Evolutionary conservation across 768 basidiomycete genomes (phyloP), one percentile per base, ranked within the genome.

Genomic region (Lentinula sp.): DNA sequence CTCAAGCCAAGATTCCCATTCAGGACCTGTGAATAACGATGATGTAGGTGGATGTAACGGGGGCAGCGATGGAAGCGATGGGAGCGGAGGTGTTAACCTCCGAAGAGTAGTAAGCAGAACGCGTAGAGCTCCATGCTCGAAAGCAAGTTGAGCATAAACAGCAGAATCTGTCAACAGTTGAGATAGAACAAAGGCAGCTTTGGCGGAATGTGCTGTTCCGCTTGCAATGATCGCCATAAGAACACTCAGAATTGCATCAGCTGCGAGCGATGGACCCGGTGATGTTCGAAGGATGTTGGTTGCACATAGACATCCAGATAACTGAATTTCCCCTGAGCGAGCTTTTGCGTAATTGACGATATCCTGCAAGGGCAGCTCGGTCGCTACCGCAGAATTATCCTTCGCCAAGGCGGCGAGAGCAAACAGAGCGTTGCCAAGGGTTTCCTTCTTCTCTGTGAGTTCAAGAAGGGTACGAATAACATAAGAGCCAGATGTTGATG

Each of bases 111-210:
- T 40, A 9, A 56, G 55, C 13, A 56, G 39, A 40, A 56, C 11
- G 23, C 55, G 55, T 16, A 56, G 23, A 13, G 40, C 21, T 18
- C 55, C 55, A 18, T 40, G 55, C n/a, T 92, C 88, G 32, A 78
- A 83, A 0, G 92, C 92, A 2, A 79, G 75, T 59, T 86, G 75
- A 65, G 90, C 88, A 0, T 94, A 75, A 1, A 79, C 75, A 0
- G 79, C 75, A 66, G 93, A 84, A 64, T 95, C 94, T 16, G 79
- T 75, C 2, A 92, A 85, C 1, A 96, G 80, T 68, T 84, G 69
- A 70, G 87, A 85, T 0, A 96, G 72, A 15, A 88, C 81, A 67
- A 89, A 90, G 68, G 91, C 93, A 0, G 90, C 87, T 68, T 82
- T 87, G 1, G 84, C 84, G 3, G 55, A 56, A 35, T 79, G 49